Evolutionary conservation across 257 asterid genomes (phyloP), one percentile per base, ranked within the genome.

Genomic region (Lithospermum erythrorhizon): DNA sequence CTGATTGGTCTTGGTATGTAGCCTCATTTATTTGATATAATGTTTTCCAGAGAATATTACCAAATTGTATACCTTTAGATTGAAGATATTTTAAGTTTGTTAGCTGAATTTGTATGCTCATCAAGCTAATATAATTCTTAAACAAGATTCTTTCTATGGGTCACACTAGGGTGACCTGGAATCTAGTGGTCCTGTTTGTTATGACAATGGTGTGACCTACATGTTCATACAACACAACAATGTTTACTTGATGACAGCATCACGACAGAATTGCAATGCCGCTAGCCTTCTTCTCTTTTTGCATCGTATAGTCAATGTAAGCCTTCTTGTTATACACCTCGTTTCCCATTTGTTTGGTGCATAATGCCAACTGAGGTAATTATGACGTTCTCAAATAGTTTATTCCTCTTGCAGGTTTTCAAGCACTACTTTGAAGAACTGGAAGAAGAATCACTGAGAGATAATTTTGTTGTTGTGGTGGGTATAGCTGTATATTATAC

Each of bases 391-490:
- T 58, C 19, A n/a, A 1, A 10, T 53, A 52, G n/a, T 18, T 59
- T 7, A n/a, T 17, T 22, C 51, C 19, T n/a, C 53, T 53, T 51
- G 21, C 73, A 75, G 84, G 84, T 79, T 35, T 75, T 79, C 54
- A 75, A 72, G 57, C 79, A 75, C 73, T 78, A 75, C 56, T 78
- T 78, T 55, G 83, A 72, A 22, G 72, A 58, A 57, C 56, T 79
- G n/a, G 81, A 79, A 72, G 84, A 79, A 68, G 83, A 78, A 67
- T 78, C 81, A 22, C 69, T 78, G 35, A 72, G 78, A 63, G 83
- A 78, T 61, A 78, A 78, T 66, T 78, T 78, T 52, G 81, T 75
- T 23, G 77, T 79, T 9, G 81, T 79, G 72, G 84, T 72, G 68
- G 32, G 63, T 32, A 18, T 60, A 35, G 14, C 32, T 27, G 32